Conservation (phyloP, 2,329 filamentous ascomycete genomes). For the Knufia petricola region DNA sequence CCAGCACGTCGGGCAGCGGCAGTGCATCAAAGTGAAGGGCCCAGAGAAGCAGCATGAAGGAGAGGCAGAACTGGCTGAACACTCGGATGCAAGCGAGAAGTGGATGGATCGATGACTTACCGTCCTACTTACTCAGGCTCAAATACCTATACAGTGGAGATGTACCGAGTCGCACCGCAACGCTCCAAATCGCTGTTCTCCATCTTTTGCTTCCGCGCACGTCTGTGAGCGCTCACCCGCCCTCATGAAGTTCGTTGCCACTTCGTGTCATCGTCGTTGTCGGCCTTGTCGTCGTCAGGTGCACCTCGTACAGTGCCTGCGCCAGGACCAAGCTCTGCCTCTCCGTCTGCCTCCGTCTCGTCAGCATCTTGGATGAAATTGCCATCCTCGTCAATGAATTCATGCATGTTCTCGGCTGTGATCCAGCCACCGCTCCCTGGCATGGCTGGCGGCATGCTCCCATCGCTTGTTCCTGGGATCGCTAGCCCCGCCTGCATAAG, state of each 20-base stretch:
- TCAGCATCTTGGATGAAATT: constrained; percentile 58
- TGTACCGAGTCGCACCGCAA: neutral
- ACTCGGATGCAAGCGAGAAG: no score
- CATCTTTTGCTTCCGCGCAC: neutral
- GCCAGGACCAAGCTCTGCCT: constrained; percentile 36
- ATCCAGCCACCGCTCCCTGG: constrained; percentile 48
- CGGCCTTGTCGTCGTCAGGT: constrained; percentile 28
- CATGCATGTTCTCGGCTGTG: constrained; percentile 79
- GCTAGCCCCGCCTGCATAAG: constrained; percentile 32
- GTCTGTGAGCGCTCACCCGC: no score
- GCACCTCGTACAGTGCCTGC: constrained; percentile 34
- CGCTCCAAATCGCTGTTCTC: neutral
- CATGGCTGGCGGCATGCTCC: constrained; percentile 38
- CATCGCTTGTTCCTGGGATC: constrained; percentile 27
- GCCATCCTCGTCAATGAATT: constrained; percentile 72
- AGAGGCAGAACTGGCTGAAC: neutral
- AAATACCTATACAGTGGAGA: neutral
- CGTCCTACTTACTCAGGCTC: neutral
- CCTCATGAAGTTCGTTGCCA: constrained; percentile 43
- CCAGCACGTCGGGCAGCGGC: neutral
- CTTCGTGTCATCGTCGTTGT: constrained; percentile 36
- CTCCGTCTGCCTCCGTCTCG: constrained; percentile 48
- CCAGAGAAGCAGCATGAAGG: neutral
- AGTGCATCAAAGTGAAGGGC: neutral
- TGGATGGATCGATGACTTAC: no score